phyloP scores from a whole-genome alignment of 2,329 filamentous ascomycete species.

The Alternaria ethzedia region DNA sequence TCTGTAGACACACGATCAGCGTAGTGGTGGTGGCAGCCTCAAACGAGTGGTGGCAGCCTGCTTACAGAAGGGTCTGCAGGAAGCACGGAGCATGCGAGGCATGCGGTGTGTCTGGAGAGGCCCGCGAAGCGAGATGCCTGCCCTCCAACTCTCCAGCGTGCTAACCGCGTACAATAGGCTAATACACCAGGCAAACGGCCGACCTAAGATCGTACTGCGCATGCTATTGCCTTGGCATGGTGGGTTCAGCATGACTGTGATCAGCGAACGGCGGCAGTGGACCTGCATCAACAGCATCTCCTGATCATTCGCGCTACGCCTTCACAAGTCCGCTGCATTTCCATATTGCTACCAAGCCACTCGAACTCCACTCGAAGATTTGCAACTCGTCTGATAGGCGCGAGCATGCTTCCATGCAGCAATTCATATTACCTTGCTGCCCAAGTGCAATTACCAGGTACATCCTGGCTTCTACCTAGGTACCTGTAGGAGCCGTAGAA shows the following conservation, averaged over 20 bases:
- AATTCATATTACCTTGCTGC: constrained; percentile 33
- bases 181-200: constrained; percentile 27
- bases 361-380: constrained; percentile 20
- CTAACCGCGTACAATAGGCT: constrained; percentile 38
- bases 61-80: constrained; percentile 38
- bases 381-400: constrained; percentile 28
- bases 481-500: constrained; percentile 31
- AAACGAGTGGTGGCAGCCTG: constrained; percentile 21
- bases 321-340: constrained; percentile 24
- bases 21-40: constrained; percentile 26
- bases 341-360: constrained; percentile 38
- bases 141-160: constrained; percentile 17
- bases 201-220: constrained; percentile 18
- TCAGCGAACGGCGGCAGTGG: constrained; percentile 31
- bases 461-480: constrained; percentile 22
- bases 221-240: constrained; percentile 22
- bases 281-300: constrained; percentile 41
- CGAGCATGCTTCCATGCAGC: constrained; percentile 25
- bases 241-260: constrained; percentile 23
- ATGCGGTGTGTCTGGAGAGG: constrained; percentile 20
- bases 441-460: constrained; percentile 25
- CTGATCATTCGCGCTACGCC: constrained; percentile 25
- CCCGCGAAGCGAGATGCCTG: constrained; percentile 22
- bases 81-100: constrained; percentile 30
- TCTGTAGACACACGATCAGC: constrained; percentile 7